These are phyloP conservation scores for Penicillium lagena DNA, from an alignment of 495 filamentous ascomycete species.

Conservation along the genomic window DNA sequence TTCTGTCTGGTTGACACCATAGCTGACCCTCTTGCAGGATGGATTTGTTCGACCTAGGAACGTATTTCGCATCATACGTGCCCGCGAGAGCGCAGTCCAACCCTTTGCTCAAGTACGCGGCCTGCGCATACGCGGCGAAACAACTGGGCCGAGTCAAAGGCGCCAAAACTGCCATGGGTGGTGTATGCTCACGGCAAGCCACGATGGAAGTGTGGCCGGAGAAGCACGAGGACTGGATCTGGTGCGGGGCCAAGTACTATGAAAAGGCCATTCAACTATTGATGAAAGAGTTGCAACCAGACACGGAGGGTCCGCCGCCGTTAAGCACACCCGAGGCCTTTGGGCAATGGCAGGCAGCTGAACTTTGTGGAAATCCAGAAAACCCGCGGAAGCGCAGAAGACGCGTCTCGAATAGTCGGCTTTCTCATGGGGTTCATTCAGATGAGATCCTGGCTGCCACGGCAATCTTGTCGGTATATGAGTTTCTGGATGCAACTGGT, in stretches of 20 bases:
- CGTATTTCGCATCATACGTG: constrained; percentile 54
- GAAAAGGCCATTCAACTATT: constrained; percentile 57
- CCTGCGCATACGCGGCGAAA: constrained; percentile 57
- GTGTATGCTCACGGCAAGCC: constrained; percentile 41
- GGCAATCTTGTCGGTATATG: constrained; percentile 58
- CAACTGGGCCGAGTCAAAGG: constrained; percentile 51
- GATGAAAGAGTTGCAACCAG: constrained; percentile 50
- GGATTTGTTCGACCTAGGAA: constrained; percentile 56
- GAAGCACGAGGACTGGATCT: constrained; percentile 45
- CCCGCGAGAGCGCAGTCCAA: constrained; percentile 51
- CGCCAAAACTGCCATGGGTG: constrained; percentile 42
- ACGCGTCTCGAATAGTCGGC: constrained; percentile 30
- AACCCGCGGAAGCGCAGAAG: constrained; percentile 34
- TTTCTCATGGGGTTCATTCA: constrained; percentile 39
- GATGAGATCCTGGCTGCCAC: constrained; percentile 58
- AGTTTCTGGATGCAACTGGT: constrained; percentile 55
- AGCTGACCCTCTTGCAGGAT: constrained; percentile 42
- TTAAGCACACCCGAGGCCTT: constrained; percentile 28
- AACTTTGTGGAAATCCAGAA: constrained; percentile 24
- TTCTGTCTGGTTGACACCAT: neutral
- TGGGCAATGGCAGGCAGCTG: constrained; percentile 32
- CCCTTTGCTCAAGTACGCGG: constrained; percentile 52
- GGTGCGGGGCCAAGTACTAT: constrained; percentile 55
- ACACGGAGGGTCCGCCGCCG: constrained; percentile 29
- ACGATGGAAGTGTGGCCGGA: constrained; percentile 47